These are phyloP conservation scores for Eucalyptus caleyi DNA, from an alignment of 345 rosid species.

Conservation along the genomic window DNA sequence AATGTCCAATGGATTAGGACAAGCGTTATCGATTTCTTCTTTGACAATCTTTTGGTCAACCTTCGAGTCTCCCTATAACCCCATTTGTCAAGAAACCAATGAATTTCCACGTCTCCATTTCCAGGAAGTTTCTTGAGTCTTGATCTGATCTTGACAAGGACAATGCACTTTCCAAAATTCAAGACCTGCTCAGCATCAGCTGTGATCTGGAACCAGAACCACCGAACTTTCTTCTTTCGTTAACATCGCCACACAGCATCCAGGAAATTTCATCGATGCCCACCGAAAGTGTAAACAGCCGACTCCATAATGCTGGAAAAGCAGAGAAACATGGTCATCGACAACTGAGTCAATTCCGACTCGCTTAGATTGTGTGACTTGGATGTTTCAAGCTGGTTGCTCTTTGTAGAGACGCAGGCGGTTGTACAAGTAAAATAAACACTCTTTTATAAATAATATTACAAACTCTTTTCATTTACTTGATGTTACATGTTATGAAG, in stretches of 20 bases:
- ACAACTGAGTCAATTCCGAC: too few relatives aligned
- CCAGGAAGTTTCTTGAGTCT: not conserved
- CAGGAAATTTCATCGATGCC: not conserved
- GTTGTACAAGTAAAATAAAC: too few relatives aligned
- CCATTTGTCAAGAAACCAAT: not conserved
- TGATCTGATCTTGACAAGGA: not conserved
- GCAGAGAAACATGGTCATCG: not conserved
- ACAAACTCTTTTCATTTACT: too few relatives aligned
- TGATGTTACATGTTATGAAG: too few relatives aligned
- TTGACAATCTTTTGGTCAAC: rapidly evolving
- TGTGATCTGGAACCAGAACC: rapidly evolving
- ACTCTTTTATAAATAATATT: too few relatives aligned
- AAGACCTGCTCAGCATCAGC: too few relatives aligned
- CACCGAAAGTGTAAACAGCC: not conserved
- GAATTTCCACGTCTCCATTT: not conserved
- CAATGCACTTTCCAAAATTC: rapidly evolving
- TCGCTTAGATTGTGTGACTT: too few relatives aligned
- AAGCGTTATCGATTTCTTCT: not conserved
- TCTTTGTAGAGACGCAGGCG: too few relatives aligned
- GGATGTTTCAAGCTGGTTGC: too few relatives aligned
- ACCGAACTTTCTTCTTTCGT: not conserved
- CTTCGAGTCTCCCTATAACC: rapidly evolving
- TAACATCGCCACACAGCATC: rapidly evolving
- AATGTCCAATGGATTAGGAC: not conserved
- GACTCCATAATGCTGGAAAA: not conserved